These are phyloP conservation scores for Ustilago tritici DNA, from an alignment of 1,284 basidiomycete species.

Conservation along the genomic window DNA sequence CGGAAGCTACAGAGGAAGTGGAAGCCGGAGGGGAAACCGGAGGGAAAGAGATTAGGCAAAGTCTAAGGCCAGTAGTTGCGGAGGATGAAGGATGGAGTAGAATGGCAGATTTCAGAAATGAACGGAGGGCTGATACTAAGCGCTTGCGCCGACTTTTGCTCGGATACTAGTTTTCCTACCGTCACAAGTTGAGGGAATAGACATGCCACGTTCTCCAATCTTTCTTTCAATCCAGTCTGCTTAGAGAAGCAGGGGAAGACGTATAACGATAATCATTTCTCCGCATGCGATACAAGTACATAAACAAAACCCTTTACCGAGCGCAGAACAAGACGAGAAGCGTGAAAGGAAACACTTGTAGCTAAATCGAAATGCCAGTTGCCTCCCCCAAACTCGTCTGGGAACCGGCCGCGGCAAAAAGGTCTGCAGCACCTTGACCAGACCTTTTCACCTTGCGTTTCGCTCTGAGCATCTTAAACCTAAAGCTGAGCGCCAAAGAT, in stretches of 20 bases:
- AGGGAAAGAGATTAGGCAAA: not conserved
- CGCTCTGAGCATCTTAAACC: slow-evolving; percentile 46
- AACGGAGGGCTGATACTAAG: slow-evolving; percentile 37
- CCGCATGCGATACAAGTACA: not conserved
- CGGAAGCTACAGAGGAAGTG: not conserved
- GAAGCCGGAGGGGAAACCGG: not conserved
- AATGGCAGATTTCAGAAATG: slow-evolving; percentile 32
- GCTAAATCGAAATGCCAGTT: slow-evolving; percentile 3
- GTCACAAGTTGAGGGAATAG: not conserved
- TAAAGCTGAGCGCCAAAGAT: slow-evolving; percentile 41
- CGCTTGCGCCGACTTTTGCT: slow-evolving; percentile 21
- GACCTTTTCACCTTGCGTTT: slow-evolving; percentile 28
- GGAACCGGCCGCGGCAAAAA: slow-evolving; percentile 10
- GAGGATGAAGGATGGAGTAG: slow-evolving; percentile 31
- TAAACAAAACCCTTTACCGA: not conserved
- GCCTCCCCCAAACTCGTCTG: slow-evolving; percentile 21
- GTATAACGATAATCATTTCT: too few relatives aligned
- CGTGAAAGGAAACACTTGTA: not conserved
- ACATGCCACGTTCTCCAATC: not conserved
- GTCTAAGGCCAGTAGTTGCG: slow-evolving; percentile 7
- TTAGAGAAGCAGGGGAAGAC: too few relatives aligned
- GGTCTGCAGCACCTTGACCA: slow-evolving; percentile 10
- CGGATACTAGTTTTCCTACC: slow-evolving; percentile 24
- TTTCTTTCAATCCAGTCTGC: not conserved
- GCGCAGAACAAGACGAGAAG: not conserved